Evolutionary conservation across 2,329 filamentous ascomycete genomes (phyloP).

Genomic region (Trichophyton verrucosum): DNA sequence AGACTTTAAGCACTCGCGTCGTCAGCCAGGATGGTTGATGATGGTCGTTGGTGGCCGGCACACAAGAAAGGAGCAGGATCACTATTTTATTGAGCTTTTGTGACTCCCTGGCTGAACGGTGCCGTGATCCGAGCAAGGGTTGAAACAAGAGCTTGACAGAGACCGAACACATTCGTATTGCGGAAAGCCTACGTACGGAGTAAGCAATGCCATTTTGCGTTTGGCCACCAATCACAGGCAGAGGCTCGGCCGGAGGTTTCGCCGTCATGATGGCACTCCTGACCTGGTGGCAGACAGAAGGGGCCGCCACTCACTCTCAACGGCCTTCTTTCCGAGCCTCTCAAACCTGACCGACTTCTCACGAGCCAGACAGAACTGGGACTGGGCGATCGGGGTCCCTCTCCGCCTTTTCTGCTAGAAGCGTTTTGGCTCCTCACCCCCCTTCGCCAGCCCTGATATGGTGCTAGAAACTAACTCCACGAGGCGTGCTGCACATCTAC

Average conservation of each 20-base stretch:
- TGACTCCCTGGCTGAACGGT: background rate
- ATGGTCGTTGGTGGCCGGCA: background rate
- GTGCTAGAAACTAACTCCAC: background rate
- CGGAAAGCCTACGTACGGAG: background rate
- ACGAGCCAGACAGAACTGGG: too few relatives aligned
- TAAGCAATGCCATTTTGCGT: background rate
- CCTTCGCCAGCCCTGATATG: background rate
- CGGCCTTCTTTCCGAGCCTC: background rate
- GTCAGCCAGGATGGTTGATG: background rate
- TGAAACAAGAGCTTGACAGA: background rate
- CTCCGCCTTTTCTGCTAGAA: background rate
- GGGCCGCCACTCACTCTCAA: background rate
- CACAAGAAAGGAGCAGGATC: background rate
- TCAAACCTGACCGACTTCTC: background rate
- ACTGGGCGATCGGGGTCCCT: background rate
- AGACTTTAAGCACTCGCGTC: background rate
- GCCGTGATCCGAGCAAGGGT: slow-evolving; percentile 2
- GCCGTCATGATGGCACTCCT: background rate
- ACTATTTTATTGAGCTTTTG: background rate
- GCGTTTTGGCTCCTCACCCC: background rate
- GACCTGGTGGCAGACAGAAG: too few relatives aligned
- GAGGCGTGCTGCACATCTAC: background rate
- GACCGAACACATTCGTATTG: background rate
- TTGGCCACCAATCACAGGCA: background rate
- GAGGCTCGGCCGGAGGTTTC: background rate